phyloP scores from a whole-genome alignment of 495 filamentous ascomycete genomes.

The Chlorociboria aeruginascens region DNA sequence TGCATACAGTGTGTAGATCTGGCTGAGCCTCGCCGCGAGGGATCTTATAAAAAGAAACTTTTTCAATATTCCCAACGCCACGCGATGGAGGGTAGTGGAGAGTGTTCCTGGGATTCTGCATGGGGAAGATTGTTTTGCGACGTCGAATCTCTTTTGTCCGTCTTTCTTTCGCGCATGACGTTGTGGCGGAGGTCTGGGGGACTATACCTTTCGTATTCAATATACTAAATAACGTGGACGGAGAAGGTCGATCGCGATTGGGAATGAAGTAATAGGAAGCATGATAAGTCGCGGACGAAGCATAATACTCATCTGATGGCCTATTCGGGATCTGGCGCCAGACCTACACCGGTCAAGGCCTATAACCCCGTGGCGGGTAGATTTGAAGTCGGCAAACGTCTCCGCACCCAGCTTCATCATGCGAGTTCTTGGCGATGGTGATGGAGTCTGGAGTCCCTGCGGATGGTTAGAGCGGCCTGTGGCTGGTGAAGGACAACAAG shows the following conservation, averaged over 20 bases:
- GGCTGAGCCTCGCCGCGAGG: not conserved
- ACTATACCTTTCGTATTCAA: not conserved
- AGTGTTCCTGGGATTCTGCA: not conserved
- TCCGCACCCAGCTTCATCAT: not conserved
- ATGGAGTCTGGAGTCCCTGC: not conserved
- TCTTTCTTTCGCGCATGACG: not conserved
- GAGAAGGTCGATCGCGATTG: not conserved
- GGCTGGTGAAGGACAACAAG: conserved; percentile 3
- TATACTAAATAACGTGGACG: no score
- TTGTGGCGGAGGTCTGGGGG: not conserved
- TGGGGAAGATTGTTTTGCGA: not conserved
- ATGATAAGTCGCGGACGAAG: no score
- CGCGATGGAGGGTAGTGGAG: not conserved
- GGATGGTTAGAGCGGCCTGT: conserved; percentile 12
- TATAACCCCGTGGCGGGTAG: not conserved
- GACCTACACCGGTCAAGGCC: no score
- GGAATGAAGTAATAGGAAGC: no score
- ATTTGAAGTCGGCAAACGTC: not conserved
- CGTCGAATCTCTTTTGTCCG: not conserved
- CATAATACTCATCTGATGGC: not conserved
- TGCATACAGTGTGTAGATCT: conserved; percentile 4
- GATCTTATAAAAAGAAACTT: conserved; percentile 4
- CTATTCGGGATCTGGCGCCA: not conserved
- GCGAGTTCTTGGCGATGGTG: not conserved
- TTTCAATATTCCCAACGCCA: not conserved